phyloP scores from a whole-genome alignment of 1,284 basidiomycete species.

The Mycena sp. region DNA sequence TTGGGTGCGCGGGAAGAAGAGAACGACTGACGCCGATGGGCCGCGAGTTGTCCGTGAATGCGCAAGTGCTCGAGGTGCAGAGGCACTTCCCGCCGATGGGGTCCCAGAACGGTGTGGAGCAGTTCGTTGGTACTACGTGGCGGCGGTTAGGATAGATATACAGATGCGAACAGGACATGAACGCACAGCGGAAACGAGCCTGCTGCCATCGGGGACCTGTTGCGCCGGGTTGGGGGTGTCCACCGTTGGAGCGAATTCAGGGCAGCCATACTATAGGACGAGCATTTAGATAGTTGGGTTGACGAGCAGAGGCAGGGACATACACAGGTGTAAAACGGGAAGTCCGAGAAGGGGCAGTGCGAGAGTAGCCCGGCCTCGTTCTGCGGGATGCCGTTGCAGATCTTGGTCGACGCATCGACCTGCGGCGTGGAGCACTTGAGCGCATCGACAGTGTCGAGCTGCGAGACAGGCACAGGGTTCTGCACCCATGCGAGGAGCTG shows the following conservation, averaged over 20 bases:
- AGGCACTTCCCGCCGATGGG: slow-evolving; percentile 72
- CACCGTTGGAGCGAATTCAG: slow-evolving; percentile 60
- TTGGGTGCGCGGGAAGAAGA: not conserved
- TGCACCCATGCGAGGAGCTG: slow-evolving; percentile 81
- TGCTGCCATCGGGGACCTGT: slow-evolving; percentile 52
- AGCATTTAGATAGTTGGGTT: not conserved
- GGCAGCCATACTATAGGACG: slow-evolving; percentile 67
- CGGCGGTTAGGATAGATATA: not conserved
- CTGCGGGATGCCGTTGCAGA: slow-evolving; percentile 79
- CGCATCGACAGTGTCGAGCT: slow-evolving; percentile 61
- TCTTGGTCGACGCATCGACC: slow-evolving; percentile 65
- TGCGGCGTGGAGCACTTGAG: slow-evolving; percentile 73
- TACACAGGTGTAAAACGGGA: slow-evolving; percentile 78
- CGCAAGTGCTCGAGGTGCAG: slow-evolving; percentile 64
- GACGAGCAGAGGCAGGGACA: not conserved
- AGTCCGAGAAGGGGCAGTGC: slow-evolving; percentile 74
- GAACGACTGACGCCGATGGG: slow-evolving; percentile 68
- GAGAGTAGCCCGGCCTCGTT: slow-evolving; percentile 69
- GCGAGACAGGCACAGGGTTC: slow-evolving; percentile 72
- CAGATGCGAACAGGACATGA: not conserved
- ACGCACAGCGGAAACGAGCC: slow-evolving; percentile 63
- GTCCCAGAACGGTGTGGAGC: slow-evolving; percentile 83
- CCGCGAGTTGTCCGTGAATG: slow-evolving; percentile 69
- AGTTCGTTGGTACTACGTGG: slow-evolving; percentile 69
- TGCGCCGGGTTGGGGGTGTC: slow-evolving; percentile 74